Evolutionary conservation across 2,329 filamentous ascomycete genomes (phyloP), one percentile per base, ranked within the genome.

Genomic region (Neopestalotiopsis sp.): DNA sequence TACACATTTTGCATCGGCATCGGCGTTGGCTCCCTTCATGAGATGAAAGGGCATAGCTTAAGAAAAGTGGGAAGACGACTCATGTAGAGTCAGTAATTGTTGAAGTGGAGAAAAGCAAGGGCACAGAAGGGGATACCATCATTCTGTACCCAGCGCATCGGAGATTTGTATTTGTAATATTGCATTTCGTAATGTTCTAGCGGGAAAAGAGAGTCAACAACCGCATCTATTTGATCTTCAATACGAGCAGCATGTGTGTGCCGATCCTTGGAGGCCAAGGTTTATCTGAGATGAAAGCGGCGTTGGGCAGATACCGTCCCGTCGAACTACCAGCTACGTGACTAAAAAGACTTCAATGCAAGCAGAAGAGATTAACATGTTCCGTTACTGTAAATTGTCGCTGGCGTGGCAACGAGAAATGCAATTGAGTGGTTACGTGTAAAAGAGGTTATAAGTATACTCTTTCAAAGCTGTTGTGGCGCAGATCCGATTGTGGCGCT

Each of bases 81-180:
- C 14, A 14, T n/a, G 13, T 13, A 13, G 34, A 62, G 10, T 62
- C 32, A 45, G 9, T 53, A 64, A 58, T 66, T n/a, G 12, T 65
- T 34, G 42, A 28, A 40, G 13, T 20, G 30, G 42, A 20, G 62
- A 53, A 40, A 49, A 30, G 20, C n/a, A 49, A 20, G 45, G 24
- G 42, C 32, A 32, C 53, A 66, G 63, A 58, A 17, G 17, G 53
- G 45, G 7, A 66, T 28, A 28, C 17, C 32, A 28, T 28, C 34
- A 67, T 45, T 67, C 65, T 61, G 65, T 38, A 61, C 38, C 20
- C 38, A n/a, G 14, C 32, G n/a, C n/a, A 38, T 61, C 56, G 28
- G 53, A 34, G 9, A 13, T 57, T 30, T 67, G 65, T 67, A 67
- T 42, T 67, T 67, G 65, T 67, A 67, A 49, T 59, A 67, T 61